Percentiles rank a stretch among this genome's conserved stretches.
Evolutionary conservation across 768 basidiomycete genomes (phyloP).

Genomic region (Amanita molliuscula): DNA sequence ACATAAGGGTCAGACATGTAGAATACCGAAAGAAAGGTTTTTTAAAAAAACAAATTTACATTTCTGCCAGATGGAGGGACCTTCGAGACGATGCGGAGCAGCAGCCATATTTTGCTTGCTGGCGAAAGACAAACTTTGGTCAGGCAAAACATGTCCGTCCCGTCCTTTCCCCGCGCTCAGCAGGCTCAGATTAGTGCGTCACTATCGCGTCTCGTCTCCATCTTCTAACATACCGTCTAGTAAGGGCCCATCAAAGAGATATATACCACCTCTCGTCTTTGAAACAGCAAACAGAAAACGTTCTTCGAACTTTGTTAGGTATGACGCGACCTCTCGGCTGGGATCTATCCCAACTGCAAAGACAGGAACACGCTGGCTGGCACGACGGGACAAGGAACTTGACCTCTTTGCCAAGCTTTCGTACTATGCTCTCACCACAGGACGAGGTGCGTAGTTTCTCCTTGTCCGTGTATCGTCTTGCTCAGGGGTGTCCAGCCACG

Average conservation of each 20-base stretch:
- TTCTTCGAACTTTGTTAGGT: conserved; percentile 75
- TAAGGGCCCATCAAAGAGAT: conserved; percentile 80
- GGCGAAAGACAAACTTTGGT: conserved; percentile 9
- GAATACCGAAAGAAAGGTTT: conserved; percentile 4
- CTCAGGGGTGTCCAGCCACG: conserved; percentile 35
- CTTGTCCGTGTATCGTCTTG: background rate
- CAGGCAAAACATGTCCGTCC: conserved; percentile 14
- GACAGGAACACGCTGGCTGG: conserved; percentile 73
- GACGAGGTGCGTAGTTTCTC: conserved; percentile 42
- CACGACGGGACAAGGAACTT: conserved; percentile 74
- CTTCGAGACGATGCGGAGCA: conserved; percentile 27
- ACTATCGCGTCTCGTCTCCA: background rate
- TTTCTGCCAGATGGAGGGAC: conserved; percentile 70
- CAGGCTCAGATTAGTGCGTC: conserved; percentile 85
- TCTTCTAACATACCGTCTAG: conserved; percentile 27
- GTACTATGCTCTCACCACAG: conserved; percentile 69
- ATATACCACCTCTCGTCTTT: conserved; percentile 65
- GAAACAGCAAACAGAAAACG: conserved; percentile 65
- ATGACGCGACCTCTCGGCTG: conserved; percentile 11
- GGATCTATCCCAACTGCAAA: conserved; percentile 1
- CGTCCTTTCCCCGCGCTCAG: conserved; percentile 61
- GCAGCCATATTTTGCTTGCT: conserved; percentile 13
- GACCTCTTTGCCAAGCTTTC: conserved; percentile 56
- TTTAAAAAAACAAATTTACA: conserved; percentile 34
- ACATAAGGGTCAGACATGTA: conserved; percentile 8